A percentile compares a stretch with the other conserved stretches of the same genome.
Conservation (phyloP, 2,329 filamentous ascomycete genomes). For the Aspergillus amoenus region DNA sequence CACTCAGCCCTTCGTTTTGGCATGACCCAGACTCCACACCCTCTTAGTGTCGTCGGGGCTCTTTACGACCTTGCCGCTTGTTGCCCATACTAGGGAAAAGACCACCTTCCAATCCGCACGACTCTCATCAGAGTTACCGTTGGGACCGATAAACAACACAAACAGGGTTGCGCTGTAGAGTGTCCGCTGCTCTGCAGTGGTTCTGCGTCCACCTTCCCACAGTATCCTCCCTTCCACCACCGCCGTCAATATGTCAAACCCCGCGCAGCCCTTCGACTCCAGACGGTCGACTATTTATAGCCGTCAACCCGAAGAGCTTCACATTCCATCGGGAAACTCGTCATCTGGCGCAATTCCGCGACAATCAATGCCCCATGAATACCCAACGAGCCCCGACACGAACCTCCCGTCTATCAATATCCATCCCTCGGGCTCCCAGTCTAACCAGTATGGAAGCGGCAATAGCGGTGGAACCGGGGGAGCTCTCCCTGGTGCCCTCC, state of each 20-base stretch:
- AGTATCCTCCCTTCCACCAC: not conserved
- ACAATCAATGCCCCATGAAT: constrained; percentile 47
- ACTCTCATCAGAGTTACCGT: not conserved
- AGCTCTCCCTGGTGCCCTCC: constrained; percentile 60
- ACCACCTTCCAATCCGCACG: not conserved
- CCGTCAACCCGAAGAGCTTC: constrained; percentile 57
- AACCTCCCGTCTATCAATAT: constrained; percentile 59
- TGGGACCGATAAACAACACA: not conserved
- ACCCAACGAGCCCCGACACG: constrained; percentile 50
- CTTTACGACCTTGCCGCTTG: constrained; percentile 9
- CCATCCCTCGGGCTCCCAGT: constrained; percentile 56
- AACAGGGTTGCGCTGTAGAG: not conserved
- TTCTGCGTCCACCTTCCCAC: not conserved
- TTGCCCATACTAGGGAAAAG: constrained; percentile 1
- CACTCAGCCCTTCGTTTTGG: constrained; percentile 32
- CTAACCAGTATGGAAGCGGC: constrained; percentile 46
- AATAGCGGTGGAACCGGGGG: constrained; percentile 35
- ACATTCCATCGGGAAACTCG: constrained; percentile 46
- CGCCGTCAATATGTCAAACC: constrained; percentile 45
- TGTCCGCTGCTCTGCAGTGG: constrained; percentile 10
- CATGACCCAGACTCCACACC: constrained; percentile 47
- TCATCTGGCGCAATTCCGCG: constrained; percentile 36
- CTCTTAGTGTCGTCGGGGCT: constrained; percentile 42
- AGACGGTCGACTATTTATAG: constrained; percentile 49
- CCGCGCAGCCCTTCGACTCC: constrained; percentile 50